A percentile compares a stretch with the other conserved stretches of the same genome.
Conservation (phyloP, 176 grass and related monocot species). For the Pontederia paniculata region DNA sequence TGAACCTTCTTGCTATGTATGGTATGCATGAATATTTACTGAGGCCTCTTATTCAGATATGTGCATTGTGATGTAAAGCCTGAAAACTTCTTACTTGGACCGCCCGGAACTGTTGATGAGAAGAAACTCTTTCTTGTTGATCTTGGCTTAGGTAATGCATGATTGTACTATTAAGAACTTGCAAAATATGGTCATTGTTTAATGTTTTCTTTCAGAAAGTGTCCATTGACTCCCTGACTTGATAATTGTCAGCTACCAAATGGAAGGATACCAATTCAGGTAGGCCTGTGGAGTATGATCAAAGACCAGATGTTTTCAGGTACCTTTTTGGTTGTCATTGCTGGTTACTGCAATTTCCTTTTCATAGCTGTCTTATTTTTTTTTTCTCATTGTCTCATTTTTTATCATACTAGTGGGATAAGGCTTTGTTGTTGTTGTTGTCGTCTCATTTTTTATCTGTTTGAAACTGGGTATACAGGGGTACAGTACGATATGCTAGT, state of each 20-base stretch:
- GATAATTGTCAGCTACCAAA: conserved; percentile 51
- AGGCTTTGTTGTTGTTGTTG: too few species aligned
- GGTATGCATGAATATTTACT: too few species aligned
- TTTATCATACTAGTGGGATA: too few species aligned
- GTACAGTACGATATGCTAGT: conserved; percentile 98
- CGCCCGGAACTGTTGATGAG: conserved; percentile 70
- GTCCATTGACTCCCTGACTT: neutral
- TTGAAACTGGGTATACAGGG: conserved; percentile 38
- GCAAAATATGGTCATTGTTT: too few species aligned
- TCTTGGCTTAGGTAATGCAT: conserved; percentile 77
- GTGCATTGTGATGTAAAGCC: conserved; percentile 98
- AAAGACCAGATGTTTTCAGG: conserved; percentile 98
- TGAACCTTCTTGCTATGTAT: too few species aligned
- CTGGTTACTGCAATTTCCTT: conserved; percentile 27
- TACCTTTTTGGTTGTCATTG: conserved; percentile 10
- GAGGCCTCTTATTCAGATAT: conserved; percentile 33
- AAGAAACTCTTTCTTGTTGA: conserved; percentile 98
- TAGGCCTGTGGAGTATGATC: conserved; percentile 78
- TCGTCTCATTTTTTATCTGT: too few species aligned
- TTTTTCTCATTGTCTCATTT: conserved; percentile 1
- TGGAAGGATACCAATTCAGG: conserved; percentile 74
- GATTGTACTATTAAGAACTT: neutral
- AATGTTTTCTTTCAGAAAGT: neutral
- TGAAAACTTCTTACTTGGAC: conserved; percentile 97
- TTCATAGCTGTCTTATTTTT: neutral